phyloP scores from a whole-genome alignment of 1,139 yeast genomes.

The Magnusiomyces suaveolens region DNA sequence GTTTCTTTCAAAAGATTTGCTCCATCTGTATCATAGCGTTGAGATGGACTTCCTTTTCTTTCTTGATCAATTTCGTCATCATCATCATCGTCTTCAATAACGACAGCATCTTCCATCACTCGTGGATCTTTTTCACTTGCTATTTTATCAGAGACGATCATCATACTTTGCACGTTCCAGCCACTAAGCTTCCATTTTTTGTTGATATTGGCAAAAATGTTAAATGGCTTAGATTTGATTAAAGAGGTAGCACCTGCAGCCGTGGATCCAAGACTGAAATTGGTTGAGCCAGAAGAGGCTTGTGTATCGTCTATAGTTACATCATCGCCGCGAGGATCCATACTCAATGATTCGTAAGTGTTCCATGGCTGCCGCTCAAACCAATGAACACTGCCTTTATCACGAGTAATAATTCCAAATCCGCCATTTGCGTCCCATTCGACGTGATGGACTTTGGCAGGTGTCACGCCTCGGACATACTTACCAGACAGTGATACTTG shows the following conservation, averaged over 20 bases:
- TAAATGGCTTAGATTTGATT: slow-evolving; percentile 9
- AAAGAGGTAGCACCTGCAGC: neutral
- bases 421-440: slow-evolving; percentile 45
- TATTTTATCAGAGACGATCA: slow-evolving; percentile 13
- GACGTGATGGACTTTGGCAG: slow-evolving; percentile 44
- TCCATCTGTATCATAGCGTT: neutral
- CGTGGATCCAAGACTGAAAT: slow-evolving; percentile 16
- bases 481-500: slow-evolving; percentile 51
- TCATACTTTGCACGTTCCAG: slow-evolving; percentile 22
- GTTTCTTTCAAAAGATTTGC: neutral
- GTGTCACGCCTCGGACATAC: slow-evolving; percentile 55
- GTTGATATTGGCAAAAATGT: slow-evolving; percentile 27
- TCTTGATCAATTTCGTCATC: neutral
- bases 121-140: slow-evolving; percentile 10
- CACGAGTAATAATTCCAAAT: slow-evolving; percentile 47
- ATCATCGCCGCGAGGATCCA: slow-evolving; percentile 6
- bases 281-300: slow-evolving; percentile 16
- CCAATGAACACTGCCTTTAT: slow-evolving; percentile 58
- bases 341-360: slow-evolving; percentile 6
- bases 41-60: neutral
- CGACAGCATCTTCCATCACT: neutral
- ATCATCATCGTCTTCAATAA: neutral
- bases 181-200: slow-evolving; percentile 28
- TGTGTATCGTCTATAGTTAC: neutral
- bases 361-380: slow-evolving; percentile 31